These are phyloP conservation scores for Pichia membranifaciens DNA, from an alignment of 805 yeast genomes.

Conservation along the genomic window DNA sequence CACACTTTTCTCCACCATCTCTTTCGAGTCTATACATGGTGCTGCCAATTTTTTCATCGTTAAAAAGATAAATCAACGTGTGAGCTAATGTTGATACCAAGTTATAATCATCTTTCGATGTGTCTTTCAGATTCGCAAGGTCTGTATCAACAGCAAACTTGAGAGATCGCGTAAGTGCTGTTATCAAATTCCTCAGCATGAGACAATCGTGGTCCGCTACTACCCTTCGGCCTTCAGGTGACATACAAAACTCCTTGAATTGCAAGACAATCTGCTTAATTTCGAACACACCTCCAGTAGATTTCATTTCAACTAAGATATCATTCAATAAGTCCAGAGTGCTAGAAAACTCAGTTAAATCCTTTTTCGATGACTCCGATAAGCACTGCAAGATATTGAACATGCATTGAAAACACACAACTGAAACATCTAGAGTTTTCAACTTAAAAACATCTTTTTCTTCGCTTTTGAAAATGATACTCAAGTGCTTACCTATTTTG, in stretches of 20 bases:
- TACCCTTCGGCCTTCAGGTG: constrained; percentile 1
- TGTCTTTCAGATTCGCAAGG: constrained; percentile 1
- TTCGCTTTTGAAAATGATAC: neutral
- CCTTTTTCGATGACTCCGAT: neutral
- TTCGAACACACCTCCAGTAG: constrained; percentile 2
- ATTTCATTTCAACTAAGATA: neutral
- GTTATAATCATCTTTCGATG: neutral
- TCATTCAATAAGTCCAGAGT: neutral
- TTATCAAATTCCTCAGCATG: constrained; percentile 1
- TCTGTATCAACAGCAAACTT: neutral
- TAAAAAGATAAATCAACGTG: neutral
- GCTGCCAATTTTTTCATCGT: constrained; percentile 8
- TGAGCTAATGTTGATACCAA: constrained; percentile 2
- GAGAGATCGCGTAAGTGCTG: neutral
- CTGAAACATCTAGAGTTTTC: constrained; percentile 7
- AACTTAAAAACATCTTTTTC: neutral
- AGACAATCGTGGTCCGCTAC: neutral
- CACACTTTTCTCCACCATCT: neutral
- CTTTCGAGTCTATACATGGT: constrained; percentile 3
- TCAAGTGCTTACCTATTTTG: neutral
- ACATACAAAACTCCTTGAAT: constrained; percentile 5
- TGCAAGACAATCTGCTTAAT: constrained; percentile 8
- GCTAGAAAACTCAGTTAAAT: neutral
- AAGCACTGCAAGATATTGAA: constrained; percentile 4
- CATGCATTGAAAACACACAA: constrained; percentile 11